phyloP scores from a whole-genome alignment of 306 rosid genomes.

The Malus fusca region DNA sequence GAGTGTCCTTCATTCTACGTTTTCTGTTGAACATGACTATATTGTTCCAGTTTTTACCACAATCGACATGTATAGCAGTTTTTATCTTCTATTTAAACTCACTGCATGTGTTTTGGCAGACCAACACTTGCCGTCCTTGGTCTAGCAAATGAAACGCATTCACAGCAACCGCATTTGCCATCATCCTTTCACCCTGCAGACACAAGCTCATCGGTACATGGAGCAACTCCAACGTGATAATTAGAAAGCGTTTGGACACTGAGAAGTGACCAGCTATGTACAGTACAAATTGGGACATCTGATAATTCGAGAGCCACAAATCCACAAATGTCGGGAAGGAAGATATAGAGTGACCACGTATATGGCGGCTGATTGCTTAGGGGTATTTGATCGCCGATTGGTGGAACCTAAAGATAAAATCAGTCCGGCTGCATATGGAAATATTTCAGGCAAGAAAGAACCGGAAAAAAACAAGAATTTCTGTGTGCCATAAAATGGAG shows the following conservation, averaged over 20 bases:
- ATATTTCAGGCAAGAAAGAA: neutral
- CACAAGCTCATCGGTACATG: constrained; percentile 57
- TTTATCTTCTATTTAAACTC: neutral
- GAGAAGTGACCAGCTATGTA: constrained; percentile 14
- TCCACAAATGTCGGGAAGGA: neutral
- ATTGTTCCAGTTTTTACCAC: neutral
- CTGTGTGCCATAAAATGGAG: neutral
- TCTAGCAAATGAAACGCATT: constrained; percentile 50
- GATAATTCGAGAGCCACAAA: neutral
- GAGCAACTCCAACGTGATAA: constrained; percentile 55
- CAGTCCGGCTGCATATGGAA: neutral
- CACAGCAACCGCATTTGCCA: constrained; percentile 46
- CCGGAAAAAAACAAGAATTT: neutral
- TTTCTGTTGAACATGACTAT: neutral
- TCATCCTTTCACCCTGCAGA: constrained; percentile 47
- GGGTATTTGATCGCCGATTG: constrained; percentile 13
- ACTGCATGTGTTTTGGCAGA: constrained; percentile 35
- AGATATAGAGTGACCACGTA: neutral
- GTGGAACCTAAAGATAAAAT: constrained; percentile 10
- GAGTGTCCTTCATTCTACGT: neutral
- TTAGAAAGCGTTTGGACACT: constrained; percentile 7
- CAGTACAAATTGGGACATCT: neutral
- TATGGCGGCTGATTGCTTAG: constrained; percentile 8
- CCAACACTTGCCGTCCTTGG: constrained; percentile 63
- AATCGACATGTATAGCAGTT: neutral